Evolutionary conservation across 148 eudicot genomes (phyloP).

Genomic region (Heliamphora exappendiculata): DNA sequence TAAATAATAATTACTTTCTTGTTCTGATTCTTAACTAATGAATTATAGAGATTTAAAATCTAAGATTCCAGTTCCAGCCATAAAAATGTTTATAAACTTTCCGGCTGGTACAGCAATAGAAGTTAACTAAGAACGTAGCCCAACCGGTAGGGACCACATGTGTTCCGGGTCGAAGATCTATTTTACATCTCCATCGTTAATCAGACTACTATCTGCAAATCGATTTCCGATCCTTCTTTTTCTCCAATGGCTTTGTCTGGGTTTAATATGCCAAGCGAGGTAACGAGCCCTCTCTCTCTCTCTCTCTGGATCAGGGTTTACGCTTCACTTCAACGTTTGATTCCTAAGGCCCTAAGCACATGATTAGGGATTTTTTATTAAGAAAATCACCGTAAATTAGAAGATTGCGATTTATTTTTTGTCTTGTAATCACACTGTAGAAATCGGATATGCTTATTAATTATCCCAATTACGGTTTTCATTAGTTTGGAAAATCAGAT

Average conservation of each 20-base stretch:
- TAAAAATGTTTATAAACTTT: no score
- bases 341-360: neutral
- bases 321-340: neutral
- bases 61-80: no score
- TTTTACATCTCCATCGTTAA: neutral
- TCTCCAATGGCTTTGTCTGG: constrained; percentile 1
- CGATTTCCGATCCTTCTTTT: neutral
- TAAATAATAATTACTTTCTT: no score
- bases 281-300: neutral
- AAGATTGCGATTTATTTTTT: neutral
- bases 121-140: no score
- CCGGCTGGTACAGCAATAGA: neutral
- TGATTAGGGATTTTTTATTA: neutral
- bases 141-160: neutral
- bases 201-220: neutral
- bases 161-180: neutral
- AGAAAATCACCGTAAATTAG: neutral
- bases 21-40: no score
- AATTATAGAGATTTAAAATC: no score
- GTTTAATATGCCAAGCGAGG: neutral
- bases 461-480: neutral
- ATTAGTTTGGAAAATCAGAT: neutral
- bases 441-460: neutral
- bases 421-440: neutral
- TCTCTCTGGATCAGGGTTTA: neutral